Percentiles rank a stretch among this genome's conserved stretches.
Evolutionary conservation across 164 flowering plant species (phyloP).

Genomic region (Akebia trifoliata): DNA sequence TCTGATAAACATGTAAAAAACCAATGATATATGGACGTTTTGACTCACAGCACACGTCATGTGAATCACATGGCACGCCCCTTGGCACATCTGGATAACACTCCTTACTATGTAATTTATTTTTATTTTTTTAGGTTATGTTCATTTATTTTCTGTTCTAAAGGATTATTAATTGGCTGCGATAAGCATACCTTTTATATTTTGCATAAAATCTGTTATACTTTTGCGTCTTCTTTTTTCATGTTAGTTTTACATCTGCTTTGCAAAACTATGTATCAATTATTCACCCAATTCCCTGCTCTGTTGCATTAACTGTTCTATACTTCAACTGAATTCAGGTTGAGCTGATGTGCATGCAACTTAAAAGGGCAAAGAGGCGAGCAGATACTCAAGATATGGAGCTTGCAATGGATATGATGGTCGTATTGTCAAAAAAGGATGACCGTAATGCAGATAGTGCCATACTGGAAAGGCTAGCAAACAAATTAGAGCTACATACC

Average conservation of each 20-base stretch:
- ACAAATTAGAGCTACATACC: slow-evolving; percentile 56
- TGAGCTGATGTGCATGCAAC: slow-evolving; percentile 51
- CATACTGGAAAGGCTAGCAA: slow-evolving; percentile 65
- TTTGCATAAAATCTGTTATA: neutral
- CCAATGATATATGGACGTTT: too few relatives aligned
- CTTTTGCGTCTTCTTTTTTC: neutral
- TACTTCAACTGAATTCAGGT: slow-evolving; percentile 31
- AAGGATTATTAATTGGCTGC: too few relatives aligned
- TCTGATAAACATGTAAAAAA: too few relatives aligned
- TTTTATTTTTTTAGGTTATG: too few relatives aligned
- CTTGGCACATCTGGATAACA: too few relatives aligned
- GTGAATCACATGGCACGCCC: too few relatives aligned
- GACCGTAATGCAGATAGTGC: slow-evolving; percentile 71
- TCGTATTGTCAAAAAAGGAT: slow-evolving; percentile 49
- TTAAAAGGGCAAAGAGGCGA: slow-evolving; percentile 57
- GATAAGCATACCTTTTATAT: too few relatives aligned
- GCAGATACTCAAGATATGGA: slow-evolving; percentile 81
- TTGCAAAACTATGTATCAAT: neutral
- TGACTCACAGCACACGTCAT: too few relatives aligned
- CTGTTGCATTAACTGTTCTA: neutral
- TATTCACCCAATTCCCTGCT: neutral
- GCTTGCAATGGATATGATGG: slow-evolving; percentile 88
- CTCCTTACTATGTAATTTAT: too few relatives aligned
- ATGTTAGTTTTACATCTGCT: neutral
- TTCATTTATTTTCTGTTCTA: too few relatives aligned